Conservation (phyloP, 2,329 filamentous ascomycete genomes). For the Alternaria tenuissima region DNA sequence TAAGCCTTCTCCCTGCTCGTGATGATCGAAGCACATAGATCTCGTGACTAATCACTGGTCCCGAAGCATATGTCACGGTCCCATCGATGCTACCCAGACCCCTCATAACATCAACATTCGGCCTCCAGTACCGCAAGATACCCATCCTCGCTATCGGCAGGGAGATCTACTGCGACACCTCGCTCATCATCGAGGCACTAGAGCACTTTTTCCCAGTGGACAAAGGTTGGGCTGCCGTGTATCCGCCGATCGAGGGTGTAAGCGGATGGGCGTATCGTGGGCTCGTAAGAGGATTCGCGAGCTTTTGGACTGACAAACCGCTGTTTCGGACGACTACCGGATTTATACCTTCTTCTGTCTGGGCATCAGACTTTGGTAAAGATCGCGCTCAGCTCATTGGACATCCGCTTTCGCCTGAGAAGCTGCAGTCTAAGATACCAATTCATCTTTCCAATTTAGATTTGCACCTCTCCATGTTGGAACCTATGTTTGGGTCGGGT, state of each 20-base stretch:
- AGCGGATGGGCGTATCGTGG: conserved; percentile 47
- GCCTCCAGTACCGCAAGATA: conserved; percentile 52
- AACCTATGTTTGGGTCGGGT: conserved; percentile 42
- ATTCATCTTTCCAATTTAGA: conserved; percentile 50
- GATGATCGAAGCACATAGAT: not conserved
- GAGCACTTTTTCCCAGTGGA: conserved; percentile 39
- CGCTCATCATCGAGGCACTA: conserved; percentile 46
- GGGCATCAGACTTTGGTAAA: conserved; percentile 50
- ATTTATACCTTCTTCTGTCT: conserved; percentile 52
- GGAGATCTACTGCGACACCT: conserved; percentile 48
- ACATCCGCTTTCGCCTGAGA: conserved; percentile 48
- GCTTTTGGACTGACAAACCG: conserved; percentile 54
- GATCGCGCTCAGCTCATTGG: conserved; percentile 53
- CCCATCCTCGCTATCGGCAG: conserved; percentile 42
- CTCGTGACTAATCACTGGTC: not conserved
- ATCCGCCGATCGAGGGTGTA: conserved; percentile 36
- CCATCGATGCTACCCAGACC: conserved; percentile 54
- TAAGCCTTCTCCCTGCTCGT: conserved; percentile 15
- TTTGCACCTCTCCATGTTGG: conserved; percentile 48
- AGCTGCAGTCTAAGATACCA: conserved; percentile 51
- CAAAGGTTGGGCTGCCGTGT: conserved; percentile 47
- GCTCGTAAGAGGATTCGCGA: conserved; percentile 51
- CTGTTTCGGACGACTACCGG: conserved; percentile 53
- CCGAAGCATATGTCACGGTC: conserved; percentile 48
- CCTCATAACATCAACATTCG: conserved; percentile 46